A percentile compares a stretch with the other conserved stretches of the same genome.
Evolutionary conservation across 208 protist species (phyloP).

Genomic region (Hexamita inflata): DNA sequence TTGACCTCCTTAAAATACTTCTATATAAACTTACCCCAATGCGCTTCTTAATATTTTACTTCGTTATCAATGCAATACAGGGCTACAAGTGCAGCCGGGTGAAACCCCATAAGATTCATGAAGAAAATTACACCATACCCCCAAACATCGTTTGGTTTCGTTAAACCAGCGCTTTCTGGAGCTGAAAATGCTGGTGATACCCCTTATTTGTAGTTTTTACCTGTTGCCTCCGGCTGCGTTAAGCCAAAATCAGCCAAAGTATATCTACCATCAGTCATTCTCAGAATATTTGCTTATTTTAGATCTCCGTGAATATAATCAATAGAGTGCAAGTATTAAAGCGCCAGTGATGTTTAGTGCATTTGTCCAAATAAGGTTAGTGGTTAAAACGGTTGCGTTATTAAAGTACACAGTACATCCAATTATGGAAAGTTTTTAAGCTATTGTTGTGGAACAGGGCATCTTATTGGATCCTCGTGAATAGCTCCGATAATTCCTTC

Average conservation of each 20-base stretch:
- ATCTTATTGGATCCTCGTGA: neutral
- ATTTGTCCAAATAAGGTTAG: neutral
- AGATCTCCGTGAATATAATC: slow-evolving; percentile 22
- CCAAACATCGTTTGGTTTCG: slow-evolving; percentile 6
- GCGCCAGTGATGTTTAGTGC: neutral
- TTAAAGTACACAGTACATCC: neutral
- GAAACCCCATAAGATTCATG: neutral
- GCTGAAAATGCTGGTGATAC: slow-evolving; percentile 17
- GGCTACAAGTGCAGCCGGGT: slow-evolving; percentile 17
- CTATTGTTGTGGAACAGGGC: neutral
- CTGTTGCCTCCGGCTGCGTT: neutral
- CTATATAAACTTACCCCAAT: too few species aligned
- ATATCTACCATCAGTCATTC: neutral
- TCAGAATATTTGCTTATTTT: slow-evolving; percentile 6
- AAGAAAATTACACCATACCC: slow-evolving; percentile 12
- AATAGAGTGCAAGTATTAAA: neutral
- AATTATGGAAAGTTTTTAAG: neutral
- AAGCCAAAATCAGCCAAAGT: slow-evolving; percentile 4
- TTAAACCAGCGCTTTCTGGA: slow-evolving; percentile 1
- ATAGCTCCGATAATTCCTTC: slow-evolving; percentile 6
- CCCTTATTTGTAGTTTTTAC: too few species aligned
- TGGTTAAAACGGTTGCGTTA: neutral
- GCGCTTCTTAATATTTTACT: too few species aligned
- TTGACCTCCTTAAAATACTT: too few species aligned
- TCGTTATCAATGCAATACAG: too few species aligned